These are phyloP conservation scores for Alternaria burnsii DNA, from an alignment of 2,329 filamentous ascomycete genomes.

Conservation along the genomic window DNA sequence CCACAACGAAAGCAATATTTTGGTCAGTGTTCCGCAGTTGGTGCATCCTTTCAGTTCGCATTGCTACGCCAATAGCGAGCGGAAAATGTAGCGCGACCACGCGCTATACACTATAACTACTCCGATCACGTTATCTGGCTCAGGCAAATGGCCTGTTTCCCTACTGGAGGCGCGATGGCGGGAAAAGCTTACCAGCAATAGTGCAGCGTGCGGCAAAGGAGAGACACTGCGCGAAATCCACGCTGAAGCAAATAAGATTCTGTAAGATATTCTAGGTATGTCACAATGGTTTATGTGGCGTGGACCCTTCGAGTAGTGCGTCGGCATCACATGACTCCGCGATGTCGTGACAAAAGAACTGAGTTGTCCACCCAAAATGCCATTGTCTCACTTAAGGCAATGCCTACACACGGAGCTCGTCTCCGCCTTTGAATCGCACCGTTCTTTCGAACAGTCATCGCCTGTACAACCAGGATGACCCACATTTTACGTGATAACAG, in stretches of 20 bases:
- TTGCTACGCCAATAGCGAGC: background rate
- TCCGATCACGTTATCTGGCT: background rate
- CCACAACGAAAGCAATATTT: background rate
- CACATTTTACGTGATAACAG: background rate
- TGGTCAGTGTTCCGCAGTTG: background rate
- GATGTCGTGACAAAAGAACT: background rate
- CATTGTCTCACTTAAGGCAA: background rate
- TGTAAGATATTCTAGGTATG: background rate
- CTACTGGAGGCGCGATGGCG: background rate
- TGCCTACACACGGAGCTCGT: background rate
- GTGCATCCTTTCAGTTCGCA: background rate
- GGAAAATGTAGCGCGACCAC: background rate
- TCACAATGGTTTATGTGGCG: background rate
- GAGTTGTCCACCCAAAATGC: background rate
- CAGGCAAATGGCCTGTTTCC: background rate
- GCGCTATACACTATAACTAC: background rate
- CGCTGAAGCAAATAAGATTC: background rate
- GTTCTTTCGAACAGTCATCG: background rate
- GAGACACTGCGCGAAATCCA: background rate
- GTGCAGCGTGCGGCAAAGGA: background rate
- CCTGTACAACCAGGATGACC: background rate
- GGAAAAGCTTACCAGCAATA: background rate
- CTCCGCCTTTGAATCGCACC: background rate
- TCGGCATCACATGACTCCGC: constrained; percentile 5
- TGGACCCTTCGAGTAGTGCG: background rate